Evolutionary conservation across 176 grass and related monocot species (phyloP), one percentile per base, ranked within the genome.

Genomic region (Bromus sterilis): DNA sequence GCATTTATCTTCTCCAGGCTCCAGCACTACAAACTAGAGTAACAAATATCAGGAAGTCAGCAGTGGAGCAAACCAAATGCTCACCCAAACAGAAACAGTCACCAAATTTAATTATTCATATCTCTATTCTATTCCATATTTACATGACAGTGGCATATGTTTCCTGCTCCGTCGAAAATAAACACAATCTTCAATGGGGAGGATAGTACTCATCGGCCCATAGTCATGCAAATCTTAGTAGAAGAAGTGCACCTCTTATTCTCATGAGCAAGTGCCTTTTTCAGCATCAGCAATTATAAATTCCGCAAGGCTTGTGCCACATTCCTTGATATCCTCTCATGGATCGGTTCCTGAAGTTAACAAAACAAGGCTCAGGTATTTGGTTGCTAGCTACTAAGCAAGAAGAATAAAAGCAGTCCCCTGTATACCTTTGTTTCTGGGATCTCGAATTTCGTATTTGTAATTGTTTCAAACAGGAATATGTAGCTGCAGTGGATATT

Each of bases 391-490:
- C 35, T 71, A 80, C 73, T 64, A 49, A 58, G 63, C 35, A 14
- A 79, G n/a, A 78, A 76, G 26, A 56, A 68, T 40, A 43, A 9
- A 85, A 41, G 66, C 26, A 62, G 7, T 42, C 21, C 13, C 33
- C 13, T 39, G 53, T 0, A 3, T 89, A 98, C 96, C 92, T 93
- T 86, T 63, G 72, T 46, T 60, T 82, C 71, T 64, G 86, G 92
- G 78, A 98, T 75, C 79, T 89, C 88, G 9, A 98, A 95, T 30
- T 93, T 95, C 2, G 89, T 82, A 65, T 86, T 77, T 63, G 90
- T 95, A 46, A 98, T 95, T 53, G 92, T 95, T 80, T 95, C 96
- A 53, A 91, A 98, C 44, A 98, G 82, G 65, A 98, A 98, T 85
- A 95, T 95, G 66, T 98, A 95, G 66, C 96, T 95, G 78, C 23